Conservation (phyloP, 139 green algal species). For the Chlamydomonas schloesseri region DNA sequence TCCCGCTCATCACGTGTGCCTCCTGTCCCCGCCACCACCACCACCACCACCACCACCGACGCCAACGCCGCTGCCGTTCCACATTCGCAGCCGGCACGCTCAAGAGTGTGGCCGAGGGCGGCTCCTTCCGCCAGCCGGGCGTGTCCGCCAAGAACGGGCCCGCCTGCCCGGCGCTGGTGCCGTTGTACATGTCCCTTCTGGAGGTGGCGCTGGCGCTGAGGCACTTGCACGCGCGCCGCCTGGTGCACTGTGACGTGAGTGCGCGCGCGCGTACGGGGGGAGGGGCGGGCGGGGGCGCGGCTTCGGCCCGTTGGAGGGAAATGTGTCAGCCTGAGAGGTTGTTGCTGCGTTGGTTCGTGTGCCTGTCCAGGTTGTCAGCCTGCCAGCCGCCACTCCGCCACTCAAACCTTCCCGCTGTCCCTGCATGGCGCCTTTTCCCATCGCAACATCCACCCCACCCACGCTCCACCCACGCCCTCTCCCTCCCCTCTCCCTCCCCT, state of each 20-base stretch:
- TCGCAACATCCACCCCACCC: no score
- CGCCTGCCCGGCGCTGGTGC: conserved; percentile 34
- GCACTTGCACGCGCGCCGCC: conserved; percentile 66
- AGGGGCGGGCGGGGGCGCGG: not conserved
- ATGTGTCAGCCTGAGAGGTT: no score
- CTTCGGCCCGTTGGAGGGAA: not conserved
- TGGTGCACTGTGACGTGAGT: conserved; percentile 69
- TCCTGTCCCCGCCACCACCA: not conserved
- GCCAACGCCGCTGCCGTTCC: not conserved
- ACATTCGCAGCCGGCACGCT: conserved; percentile 26
- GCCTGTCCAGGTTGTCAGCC: no score
- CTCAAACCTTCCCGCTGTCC: no score
- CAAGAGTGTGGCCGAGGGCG: conserved; percentile 27
- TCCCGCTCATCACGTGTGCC: no score
- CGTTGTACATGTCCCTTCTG: conserved; percentile 40
- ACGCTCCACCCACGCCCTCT: not conserved
- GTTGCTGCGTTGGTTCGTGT: no score
- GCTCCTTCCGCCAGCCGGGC: conserved; percentile 23
- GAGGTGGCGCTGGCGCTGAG: conserved; percentile 49
- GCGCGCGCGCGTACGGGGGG: not conserved
- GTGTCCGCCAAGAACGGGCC: conserved; percentile 24
- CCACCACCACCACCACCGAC: not conserved
- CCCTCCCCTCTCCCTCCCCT: not conserved
- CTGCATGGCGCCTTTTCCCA: no score
- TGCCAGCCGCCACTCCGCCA: no score